Evolutionary conservation across 2,329 filamentous ascomycete genomes (phyloP), one percentile per base, ranked within the genome.

Genomic region (Penicillium sp.): DNA sequence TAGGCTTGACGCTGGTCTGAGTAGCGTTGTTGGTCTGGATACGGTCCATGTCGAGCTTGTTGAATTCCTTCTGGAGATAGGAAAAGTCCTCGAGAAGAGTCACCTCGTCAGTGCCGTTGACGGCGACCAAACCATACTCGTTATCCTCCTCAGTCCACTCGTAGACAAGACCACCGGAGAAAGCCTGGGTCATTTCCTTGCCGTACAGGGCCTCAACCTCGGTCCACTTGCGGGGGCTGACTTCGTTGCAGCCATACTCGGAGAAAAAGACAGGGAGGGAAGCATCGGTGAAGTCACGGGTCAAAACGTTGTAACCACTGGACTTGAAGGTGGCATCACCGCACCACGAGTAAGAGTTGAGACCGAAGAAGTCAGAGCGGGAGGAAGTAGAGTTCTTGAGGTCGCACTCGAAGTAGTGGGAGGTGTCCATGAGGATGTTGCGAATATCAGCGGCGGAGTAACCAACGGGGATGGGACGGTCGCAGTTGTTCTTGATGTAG

Each of bases 41-140:
- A 11, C 73, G 64, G 37, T 70, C 72, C 61, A 86, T 77, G 67
- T 95, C 77, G 38, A 95, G 70, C 60, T 82, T 80, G 61, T 74
- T 73, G 68, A 84, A 88, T 69, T 92, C 84, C 23, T 65, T 66
- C 67, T 82, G 78, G 43, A 96, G 79, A 47, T 84, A 82, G 60
- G 84, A 76, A 66, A 74, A 89, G 62, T 89, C 84, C 14, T 65
- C 50, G 23, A 79, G 70, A 29, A 87, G 69, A 31, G 71, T 68
- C 38, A 78, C 72, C 12, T 71, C 75, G 48, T 71, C 72, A 51
- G 80, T 75, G 41, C 61, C 64, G 51, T 75, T 75, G 52, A 85
- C 65, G 47, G 75, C 56, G 45, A 85, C 80, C 6, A 89, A 72
- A 35, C 70, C 70, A 46, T 68, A 73, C 33, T 72, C 56, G 50